Conservation (phyloP, 2,329 filamentous ascomycete species). For the Ceratocystiopsis minuta region DNA sequence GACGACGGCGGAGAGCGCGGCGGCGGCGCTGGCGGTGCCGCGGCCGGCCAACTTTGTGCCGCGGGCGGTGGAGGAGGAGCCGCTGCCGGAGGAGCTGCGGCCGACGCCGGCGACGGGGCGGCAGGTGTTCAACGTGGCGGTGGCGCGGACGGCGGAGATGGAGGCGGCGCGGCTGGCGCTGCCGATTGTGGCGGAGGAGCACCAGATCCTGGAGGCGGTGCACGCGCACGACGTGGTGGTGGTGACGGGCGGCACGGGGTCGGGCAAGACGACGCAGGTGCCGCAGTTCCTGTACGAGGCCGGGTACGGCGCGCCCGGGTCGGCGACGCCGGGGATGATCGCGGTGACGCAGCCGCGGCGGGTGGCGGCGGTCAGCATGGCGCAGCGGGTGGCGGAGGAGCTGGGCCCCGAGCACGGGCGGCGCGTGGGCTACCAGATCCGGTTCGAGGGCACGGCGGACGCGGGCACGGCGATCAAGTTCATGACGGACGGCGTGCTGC, state of each 20-base stretch:
- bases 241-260: slow-evolving; percentile 87
- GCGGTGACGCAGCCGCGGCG: slow-evolving; percentile 87
- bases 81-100: slow-evolving; percentile 47
- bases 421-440: slow-evolving; percentile 79
- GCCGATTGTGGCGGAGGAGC: slow-evolving; percentile 86
- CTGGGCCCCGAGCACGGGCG: slow-evolving; percentile 53
- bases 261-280: slow-evolving; percentile 92
- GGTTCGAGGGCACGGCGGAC: slow-evolving; percentile 73
- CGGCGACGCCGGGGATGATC: slow-evolving; percentile 78
- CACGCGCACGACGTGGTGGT: slow-evolving; percentile 82
- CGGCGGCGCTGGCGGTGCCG: slow-evolving; percentile 20
- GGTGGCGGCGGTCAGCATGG: slow-evolving; percentile 93
- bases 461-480: slow-evolving; percentile 85
- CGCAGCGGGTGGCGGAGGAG: slow-evolving; percentile 76
- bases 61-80: slow-evolving; percentile 50
- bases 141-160: slow-evolving; percentile 53
- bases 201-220: slow-evolving; percentile 95
- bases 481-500: slow-evolving; percentile 93
- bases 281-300: slow-evolving; percentile 93
- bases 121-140: slow-evolving; percentile 58
- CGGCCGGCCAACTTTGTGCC: slow-evolving; percentile 46
- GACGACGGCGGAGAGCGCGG: slow-evolving; percentile 14
- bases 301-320: slow-evolving; percentile 64
- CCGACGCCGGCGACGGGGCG: slow-evolving; percentile 38
- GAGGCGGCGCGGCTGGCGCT: slow-evolving; percentile 63